Conservation (phyloP, 164 flowering plant genomes). For the Chloranthus sessilifolius region DNA sequence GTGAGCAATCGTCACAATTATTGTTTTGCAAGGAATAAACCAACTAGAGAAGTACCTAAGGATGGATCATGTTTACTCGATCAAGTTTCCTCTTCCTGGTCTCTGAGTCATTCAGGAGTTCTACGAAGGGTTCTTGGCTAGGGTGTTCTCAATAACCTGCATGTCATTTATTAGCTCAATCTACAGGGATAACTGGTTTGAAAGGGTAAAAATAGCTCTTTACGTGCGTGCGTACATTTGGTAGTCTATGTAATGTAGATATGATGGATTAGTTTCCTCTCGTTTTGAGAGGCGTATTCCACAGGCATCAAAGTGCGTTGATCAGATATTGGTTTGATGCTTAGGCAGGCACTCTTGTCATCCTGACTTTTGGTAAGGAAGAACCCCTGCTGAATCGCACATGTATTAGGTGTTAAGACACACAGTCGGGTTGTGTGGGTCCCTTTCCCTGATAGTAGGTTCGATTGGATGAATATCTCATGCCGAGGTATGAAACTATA, state of each 20-base stretch:
- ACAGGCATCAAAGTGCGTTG: not conserved
- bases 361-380: no score
- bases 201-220: constrained; percentile 3
- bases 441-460: constrained; percentile 1
- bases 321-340: not conserved
- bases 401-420: constrained; percentile 1
- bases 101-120: constrained; percentile 5
- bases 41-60: not conserved
- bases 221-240: not conserved
- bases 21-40: not conserved
- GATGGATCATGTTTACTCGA: constrained; percentile 4
- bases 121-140: constrained; percentile 7
- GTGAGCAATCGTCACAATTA: not conserved
- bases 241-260: not conserved
- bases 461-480: no score
- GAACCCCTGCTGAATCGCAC: not conserved
- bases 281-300: not conserved
- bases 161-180: constrained; percentile 6
- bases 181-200: constrained; percentile 1
- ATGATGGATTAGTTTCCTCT: not conserved
- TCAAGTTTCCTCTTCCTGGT: constrained; percentile 2
- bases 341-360: no score
- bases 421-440: not conserved
- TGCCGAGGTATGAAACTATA: constrained; percentile 1
- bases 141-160: constrained; percentile 8